Base-by-base conservation (phyloP, 1,284 basidiomycete genomes). In the Ceratobasidium theobromae region DNA sequence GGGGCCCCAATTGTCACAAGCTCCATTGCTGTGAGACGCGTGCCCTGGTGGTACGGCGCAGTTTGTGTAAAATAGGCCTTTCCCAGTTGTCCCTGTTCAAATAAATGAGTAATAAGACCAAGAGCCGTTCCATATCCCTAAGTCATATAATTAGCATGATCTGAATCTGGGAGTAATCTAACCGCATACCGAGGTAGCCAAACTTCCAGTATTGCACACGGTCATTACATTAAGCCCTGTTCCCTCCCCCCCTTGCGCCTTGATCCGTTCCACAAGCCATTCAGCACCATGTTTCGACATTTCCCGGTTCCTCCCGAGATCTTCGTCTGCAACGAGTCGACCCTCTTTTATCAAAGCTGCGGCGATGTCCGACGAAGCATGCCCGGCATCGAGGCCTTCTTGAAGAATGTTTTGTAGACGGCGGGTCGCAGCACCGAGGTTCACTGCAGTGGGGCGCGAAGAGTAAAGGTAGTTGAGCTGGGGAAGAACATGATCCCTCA, bases 191-290 rank as follows among this genome's bases (percentile, higher is more conserved):
- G 92, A 94, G 18, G 93, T 96, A 1, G 94, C 94, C 68, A 97
- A 80, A 27, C 89, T 92, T 18, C 94, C 94, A 18, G 94, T 96
- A 76, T 97, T 97, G 80, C 94, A 97, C n/a, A 96, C 92, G 3
- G 93, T 96, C 75, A 96, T 79, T 27, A 95, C 84, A 73, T 91
- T 92, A 66, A 95, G 75, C 60, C 76, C 78, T 68, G 78, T 77
- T 58, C 80, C 81, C 74, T 77, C 58, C 33, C 70, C 68, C 23
- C 74, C 74, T 43, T 74, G 73, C 46, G 76, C 73, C 69, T 81
- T 79, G 12, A 85, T 80, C 67, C 80, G 79, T 43, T 85, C 76
- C 46, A 87, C 76, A 30, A 96, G 79, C 94, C 94, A 96, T 51
- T 91, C 86, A 2, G 89, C 92, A 25, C 93, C 93, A 74, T 84